These are phyloP conservation scores for Cylindrotheca closterium DNA, from an alignment of 108 stramenopile species.

Conservation along the genomic window DNA sequence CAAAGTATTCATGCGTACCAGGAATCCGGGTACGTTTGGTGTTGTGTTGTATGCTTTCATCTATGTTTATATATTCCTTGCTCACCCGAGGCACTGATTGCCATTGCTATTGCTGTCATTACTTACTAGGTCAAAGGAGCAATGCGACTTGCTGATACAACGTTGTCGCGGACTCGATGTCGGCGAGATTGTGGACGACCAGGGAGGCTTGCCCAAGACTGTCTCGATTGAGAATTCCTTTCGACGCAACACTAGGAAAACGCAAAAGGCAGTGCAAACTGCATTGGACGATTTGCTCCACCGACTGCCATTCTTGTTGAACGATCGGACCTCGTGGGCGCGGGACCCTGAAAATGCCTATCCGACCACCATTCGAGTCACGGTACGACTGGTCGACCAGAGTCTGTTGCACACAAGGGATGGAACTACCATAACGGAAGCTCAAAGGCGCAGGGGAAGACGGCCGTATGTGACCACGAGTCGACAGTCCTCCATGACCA, in stretches of 20 bases:
- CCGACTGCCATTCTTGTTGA: slow-evolving; percentile 38
- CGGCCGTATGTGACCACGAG: slow-evolving; percentile 41
- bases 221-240: slow-evolving; percentile 69
- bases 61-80: neutral
- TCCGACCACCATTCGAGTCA: slow-evolving; percentile 45
- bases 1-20: slow-evolving; percentile 9
- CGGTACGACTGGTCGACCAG: slow-evolving; percentile 40
- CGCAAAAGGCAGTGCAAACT: slow-evolving; percentile 8
- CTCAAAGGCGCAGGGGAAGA: slow-evolving; percentile 1
- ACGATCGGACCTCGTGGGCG: slow-evolving; percentile 35
- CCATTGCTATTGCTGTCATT: neutral
- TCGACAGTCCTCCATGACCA: slow-evolving; percentile 39
- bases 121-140: neutral
- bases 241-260: slow-evolving; percentile 38
- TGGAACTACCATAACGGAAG: neutral
- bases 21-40: neutral
- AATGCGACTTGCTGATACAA: slow-evolving; percentile 31
- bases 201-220: slow-evolving; percentile 45
- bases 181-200: slow-evolving; percentile 36
- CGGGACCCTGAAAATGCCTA: slow-evolving; percentile 28
- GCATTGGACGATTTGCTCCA: slow-evolving; percentile 28
- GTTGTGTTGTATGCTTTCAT: neutral
- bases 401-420: neutral
- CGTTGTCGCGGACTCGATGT: slow-evolving; percentile 48
- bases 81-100: neutral